Conservation (phyloP, 2,329 filamentous ascomycete genomes). For the Diaporthe eres region DNA sequence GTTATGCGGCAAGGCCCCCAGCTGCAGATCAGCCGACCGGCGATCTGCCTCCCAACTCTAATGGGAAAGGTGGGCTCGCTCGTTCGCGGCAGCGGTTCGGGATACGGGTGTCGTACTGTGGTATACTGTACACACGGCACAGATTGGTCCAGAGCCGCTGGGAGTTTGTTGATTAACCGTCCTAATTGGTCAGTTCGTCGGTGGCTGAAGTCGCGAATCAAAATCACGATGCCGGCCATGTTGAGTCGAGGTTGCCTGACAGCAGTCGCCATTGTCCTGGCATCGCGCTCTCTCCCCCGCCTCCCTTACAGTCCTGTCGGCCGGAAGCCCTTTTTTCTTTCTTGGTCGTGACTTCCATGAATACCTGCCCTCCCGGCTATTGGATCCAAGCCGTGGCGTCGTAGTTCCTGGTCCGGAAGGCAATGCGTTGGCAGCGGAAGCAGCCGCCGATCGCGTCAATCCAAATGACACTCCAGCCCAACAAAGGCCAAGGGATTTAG, state of each 20-base stretch:
- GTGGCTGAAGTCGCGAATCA: constrained; percentile 29
- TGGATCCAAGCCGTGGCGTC: constrained; percentile 16
- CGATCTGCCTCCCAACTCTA: constrained; percentile 42
- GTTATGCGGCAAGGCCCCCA: constrained; percentile 38
- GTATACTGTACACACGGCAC: constrained; percentile 30
- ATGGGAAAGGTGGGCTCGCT: constrained; percentile 39
- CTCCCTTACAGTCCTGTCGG: constrained; percentile 21
- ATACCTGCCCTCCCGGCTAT: not conserved
- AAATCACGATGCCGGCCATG: constrained; percentile 3
- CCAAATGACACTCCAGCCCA: constrained; percentile 18
- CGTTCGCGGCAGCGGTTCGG: constrained; percentile 37
- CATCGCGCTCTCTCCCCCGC: not conserved
- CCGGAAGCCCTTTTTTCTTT: not conserved
- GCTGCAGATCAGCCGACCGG: constrained; percentile 43
- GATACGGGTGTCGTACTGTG: constrained; percentile 11
- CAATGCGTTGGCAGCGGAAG: constrained; percentile 30
- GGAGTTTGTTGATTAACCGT: constrained; percentile 5
- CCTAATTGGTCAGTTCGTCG: constrained; percentile 11
- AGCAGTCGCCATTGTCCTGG: not conserved
- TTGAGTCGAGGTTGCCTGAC: constrained; percentile 21
- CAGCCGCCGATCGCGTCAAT: constrained; percentile 29
- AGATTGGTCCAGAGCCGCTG: constrained; percentile 21
- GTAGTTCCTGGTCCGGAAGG: constrained; percentile 12
- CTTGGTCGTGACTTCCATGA: not conserved
- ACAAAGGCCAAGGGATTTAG: constrained; percentile 16